Conservation (phyloP, 73 alveolate genomes). For the Uronychia binucleata region DNA sequence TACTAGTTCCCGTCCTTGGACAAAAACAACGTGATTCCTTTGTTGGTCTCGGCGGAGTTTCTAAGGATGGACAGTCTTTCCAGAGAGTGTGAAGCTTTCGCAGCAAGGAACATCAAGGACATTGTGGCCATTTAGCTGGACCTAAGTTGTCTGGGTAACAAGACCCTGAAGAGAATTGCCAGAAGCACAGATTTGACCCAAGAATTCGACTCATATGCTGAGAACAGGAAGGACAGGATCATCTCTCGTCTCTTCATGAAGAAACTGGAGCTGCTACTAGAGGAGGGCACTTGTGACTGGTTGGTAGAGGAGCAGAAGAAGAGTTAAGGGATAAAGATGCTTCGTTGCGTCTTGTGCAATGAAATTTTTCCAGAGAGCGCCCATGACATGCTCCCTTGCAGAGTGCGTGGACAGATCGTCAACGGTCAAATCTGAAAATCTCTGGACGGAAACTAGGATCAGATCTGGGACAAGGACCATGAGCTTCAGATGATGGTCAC, state of each 20-base stretch:
- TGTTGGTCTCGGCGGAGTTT: conserved; percentile 64
- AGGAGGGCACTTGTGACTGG: conserved; percentile 17
- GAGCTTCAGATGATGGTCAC: conserved; percentile 16
- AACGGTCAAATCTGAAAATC: not conserved
- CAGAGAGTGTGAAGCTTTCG: conserved; percentile 56
- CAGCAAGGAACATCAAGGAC: conserved; percentile 51
- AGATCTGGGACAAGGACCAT: conserved; percentile 17
- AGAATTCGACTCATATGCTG: conserved; percentile 32
- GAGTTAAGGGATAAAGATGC: not conserved
- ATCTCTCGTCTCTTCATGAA: conserved; percentile 60
- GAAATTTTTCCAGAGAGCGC: conserved; percentile 36
- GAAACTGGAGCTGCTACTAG: conserved; percentile 60
- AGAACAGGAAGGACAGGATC: conserved; percentile 63
- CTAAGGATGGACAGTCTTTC: conserved; percentile 58
- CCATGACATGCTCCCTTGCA: conserved; percentile 39
- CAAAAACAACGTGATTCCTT: conserved; percentile 54
- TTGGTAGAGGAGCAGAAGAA: not conserved
- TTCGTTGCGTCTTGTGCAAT: conserved; percentile 56
- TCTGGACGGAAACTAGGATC: not conserved
- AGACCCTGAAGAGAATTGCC: conserved; percentile 50
- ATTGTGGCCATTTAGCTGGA: conserved; percentile 60
- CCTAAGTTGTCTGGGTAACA: conserved; percentile 56
- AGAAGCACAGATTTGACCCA: conserved; percentile 1
- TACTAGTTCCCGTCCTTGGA: conserved; percentile 15
- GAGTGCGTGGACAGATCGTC: not conserved